phyloP scores from a whole-genome alignment of 140 eudicot species.

The Oenanthe javanica region DNA sequence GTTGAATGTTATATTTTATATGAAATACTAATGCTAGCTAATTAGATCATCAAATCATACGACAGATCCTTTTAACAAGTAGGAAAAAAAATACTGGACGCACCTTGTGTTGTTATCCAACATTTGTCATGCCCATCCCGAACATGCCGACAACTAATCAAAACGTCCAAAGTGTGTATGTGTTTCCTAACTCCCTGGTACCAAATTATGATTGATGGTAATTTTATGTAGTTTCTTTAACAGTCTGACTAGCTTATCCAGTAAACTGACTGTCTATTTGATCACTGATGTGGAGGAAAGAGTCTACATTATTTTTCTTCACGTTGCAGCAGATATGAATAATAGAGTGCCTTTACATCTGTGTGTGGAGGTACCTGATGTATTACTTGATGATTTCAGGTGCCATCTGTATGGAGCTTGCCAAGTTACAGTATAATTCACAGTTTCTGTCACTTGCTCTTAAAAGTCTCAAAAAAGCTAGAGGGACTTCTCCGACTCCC shows the following conservation, averaged over 20 bases:
- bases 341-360: neutral
- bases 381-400: slow-evolving; percentile 30
- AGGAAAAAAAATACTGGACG: too few species aligned
- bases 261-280: neutral
- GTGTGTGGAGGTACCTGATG: neutral
- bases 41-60: neutral
- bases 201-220: neutral
- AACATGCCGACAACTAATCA: neutral
- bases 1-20: neutral
- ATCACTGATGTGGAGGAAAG: neutral
- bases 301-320: neutral
- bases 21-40: neutral
- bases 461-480: slow-evolving; percentile 79
- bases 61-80: neutral
- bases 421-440: slow-evolving; percentile 51
- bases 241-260: neutral
- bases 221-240: neutral
- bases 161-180: neutral
- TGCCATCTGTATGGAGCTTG: slow-evolving; percentile 79
- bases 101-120: too few species aligned
- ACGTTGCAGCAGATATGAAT: neutral
- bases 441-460: slow-evolving; percentile 53
- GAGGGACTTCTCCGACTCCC: slow-evolving; percentile 25
- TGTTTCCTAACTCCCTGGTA: neutral
- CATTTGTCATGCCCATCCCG: neutral